Evolutionary conservation across 2,329 filamentous ascomycete genomes (phyloP), one percentile per base, ranked within the genome.

Genomic region (Sporothrix euskadiensis): DNA sequence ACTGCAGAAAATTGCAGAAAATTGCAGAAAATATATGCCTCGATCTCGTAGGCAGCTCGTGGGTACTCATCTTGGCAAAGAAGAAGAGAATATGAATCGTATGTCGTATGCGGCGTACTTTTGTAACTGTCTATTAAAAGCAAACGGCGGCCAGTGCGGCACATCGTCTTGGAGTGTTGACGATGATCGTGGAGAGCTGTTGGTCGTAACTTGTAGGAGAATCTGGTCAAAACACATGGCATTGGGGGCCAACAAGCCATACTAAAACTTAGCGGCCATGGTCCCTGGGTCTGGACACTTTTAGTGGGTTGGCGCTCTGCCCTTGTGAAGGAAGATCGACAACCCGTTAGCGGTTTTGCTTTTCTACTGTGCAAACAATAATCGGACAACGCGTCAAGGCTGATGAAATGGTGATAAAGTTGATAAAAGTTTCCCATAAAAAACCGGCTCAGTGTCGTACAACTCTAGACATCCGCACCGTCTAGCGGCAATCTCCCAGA

Each of bases 401-500:
- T 44, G 44, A 30, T 56, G 22, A 12, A 12, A 19, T 30, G 52
- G 52, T 26, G 12, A 56, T 52, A n/a, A 52, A n/a, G 47, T 52
- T 6, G 52, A 19, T 5, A 44, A 49, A 47, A n/a, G 12, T 30
- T 44, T 8, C 22, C 44, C 26, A 47, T 44, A n/a, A 10, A 49
- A 19, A 19, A 19, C 44, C 14, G 26, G 26, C 12, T 56, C 9
- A 4, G 39, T 14, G 61, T 44, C 61, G 61, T 47, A 66, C 61
- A 19, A 14, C 56, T 66, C 61, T 66, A 66, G n/a, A 19, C 22
- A 66, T 10, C 14, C 39, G 61, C 61, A 19, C 61, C 61, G 61
- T 30, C 61, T 47, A 39, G 61, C 61, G 61, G 39, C 39, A 66
- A 66, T 30, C 39, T 47, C 61, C n/a, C 49, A 26, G n/a, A 56